Conservation (phyloP, 2,329 filamentous ascomycete genomes). For the Penicillium sp. region DNA sequence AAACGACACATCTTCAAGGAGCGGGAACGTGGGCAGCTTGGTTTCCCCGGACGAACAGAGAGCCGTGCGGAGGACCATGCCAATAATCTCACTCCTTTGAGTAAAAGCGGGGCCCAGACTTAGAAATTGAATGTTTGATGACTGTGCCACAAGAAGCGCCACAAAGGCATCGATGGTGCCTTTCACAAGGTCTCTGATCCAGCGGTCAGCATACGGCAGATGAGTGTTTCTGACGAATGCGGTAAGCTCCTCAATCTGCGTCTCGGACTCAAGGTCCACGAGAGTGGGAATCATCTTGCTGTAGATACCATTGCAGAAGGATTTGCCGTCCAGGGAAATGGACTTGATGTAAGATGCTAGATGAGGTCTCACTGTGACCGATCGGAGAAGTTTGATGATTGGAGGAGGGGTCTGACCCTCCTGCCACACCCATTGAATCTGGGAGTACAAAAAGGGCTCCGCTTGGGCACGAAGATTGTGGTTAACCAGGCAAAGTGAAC, state of each 20-base stretch:
- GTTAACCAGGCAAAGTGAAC: slow-evolving; percentile 12
- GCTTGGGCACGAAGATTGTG: slow-evolving; percentile 7
- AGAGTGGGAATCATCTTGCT: slow-evolving; percentile 3
- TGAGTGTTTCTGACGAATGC: slow-evolving; percentile 5
- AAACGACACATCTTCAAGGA: slow-evolving; percentile 1
- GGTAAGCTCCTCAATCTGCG: slow-evolving; percentile 3
- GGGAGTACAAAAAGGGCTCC: slow-evolving; percentile 17
- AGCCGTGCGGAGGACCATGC: slow-evolving; percentile 10
- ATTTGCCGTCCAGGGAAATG: slow-evolving; percentile 7
- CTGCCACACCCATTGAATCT: slow-evolving; percentile 14
- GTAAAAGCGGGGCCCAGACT: slow-evolving; percentile 8
- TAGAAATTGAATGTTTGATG: slow-evolving; percentile 11
- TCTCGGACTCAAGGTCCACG: not conserved
- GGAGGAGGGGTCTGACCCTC: not conserved
- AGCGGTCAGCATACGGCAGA: slow-evolving; percentile 7
- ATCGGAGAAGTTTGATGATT: not conserved
- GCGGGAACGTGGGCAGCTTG: slow-evolving; percentile 6
- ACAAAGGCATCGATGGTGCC: slow-evolving; percentile 15
- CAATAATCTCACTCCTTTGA: slow-evolving; percentile 6
- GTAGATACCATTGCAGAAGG: not conserved
- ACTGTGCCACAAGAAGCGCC: slow-evolving; percentile 15
- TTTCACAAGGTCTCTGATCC: slow-evolving; percentile 12
- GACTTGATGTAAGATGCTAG: slow-evolving; percentile 11
- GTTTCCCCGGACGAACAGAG: slow-evolving; percentile 1
- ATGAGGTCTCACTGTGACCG: slow-evolving; percentile 10